Conservation (phyloP, 805 yeast genomes). For the Hermanozyma aechmeae region DNA sequence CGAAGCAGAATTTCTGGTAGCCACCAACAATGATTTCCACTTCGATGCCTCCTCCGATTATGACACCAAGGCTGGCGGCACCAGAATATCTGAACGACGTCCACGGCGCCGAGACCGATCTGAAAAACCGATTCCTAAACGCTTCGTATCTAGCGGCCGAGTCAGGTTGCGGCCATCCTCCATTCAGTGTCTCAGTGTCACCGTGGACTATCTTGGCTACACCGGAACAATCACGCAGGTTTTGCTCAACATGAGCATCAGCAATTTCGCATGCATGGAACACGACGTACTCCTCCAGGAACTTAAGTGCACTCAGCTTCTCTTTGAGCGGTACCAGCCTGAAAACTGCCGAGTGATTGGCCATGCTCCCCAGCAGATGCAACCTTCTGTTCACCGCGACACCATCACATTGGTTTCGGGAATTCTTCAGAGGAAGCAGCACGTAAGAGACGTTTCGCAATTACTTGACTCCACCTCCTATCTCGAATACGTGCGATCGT, state of each 20-base stretch:
- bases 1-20: too few relatives aligned
- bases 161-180: slow-evolving; percentile 8
- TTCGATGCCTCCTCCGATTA: too few relatives aligned
- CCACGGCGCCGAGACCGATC: too few relatives aligned
- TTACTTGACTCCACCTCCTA: slow-evolving; percentile 11
- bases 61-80: too few relatives aligned
- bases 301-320: slow-evolving; percentile 1
- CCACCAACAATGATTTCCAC: too few relatives aligned
- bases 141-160: too few relatives aligned
- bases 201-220: slow-evolving; percentile 13
- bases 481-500: slow-evolving; percentile 14
- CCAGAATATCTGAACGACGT: too few relatives aligned
- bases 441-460: slow-evolving; percentile 10
- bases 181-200: slow-evolving; percentile 13
- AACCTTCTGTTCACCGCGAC: background rate
- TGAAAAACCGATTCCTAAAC: too few relatives aligned
- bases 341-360: background rate
- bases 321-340: slow-evolving; percentile 1
- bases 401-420: slow-evolving; percentile 6
- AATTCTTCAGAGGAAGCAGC: slow-evolving; percentile 10
- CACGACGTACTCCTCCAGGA: too few relatives aligned
- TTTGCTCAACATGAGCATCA: slow-evolving; percentile 6
- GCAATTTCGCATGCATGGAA: slow-evolving; percentile 5
- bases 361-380: background rate
- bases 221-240: slow-evolving; percentile 8